These are phyloP conservation scores for Parmelia sp. DNA, from an alignment of 495 filamentous ascomycete species.

Conservation along the genomic window DNA sequence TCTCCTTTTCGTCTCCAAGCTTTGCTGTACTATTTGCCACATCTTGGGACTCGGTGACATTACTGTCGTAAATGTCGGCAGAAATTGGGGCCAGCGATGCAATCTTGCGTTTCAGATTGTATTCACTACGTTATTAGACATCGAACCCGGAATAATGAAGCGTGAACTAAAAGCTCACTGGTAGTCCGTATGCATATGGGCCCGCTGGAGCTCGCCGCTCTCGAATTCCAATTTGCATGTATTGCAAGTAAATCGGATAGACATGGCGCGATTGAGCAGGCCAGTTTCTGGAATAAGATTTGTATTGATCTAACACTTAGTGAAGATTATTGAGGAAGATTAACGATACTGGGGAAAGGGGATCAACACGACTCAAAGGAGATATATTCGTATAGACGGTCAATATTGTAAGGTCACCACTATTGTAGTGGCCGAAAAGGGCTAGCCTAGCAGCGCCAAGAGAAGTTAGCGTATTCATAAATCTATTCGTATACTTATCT, in stretches of 20 bases:
- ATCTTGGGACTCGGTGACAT: conserved; percentile 48
- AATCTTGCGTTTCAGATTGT: conserved; percentile 94
- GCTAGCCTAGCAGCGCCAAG: too few relatives aligned
- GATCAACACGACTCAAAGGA: background rate
- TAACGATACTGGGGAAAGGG: background rate
- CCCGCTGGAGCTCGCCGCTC: conserved; percentile 79
- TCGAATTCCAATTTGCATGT: conserved; percentile 94
- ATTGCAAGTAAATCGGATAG: conserved; percentile 93
- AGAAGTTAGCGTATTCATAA: too few relatives aligned
- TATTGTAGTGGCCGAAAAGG: too few relatives aligned
- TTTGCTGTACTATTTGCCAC: background rate
- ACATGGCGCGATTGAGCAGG: conserved; percentile 28
- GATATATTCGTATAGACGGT: too few relatives aligned
- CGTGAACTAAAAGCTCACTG: conserved; percentile 55
- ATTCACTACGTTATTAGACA: conserved; percentile 52
- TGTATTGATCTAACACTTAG: background rate
- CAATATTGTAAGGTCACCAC: too few relatives aligned
- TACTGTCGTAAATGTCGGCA: conserved; percentile 88
- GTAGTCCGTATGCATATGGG: conserved; percentile 96
- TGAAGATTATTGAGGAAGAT: background rate
- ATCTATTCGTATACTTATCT: too few relatives aligned
- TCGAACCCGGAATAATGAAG: background rate
- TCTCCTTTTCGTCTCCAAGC: background rate
- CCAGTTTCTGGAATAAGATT: background rate
- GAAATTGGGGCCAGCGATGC: conserved; percentile 85